Evolutionary conservation across 148 eudicot genomes (phyloP), one percentile per base, ranked within the genome.

Genomic region (Fallopia convolvulus): DNA sequence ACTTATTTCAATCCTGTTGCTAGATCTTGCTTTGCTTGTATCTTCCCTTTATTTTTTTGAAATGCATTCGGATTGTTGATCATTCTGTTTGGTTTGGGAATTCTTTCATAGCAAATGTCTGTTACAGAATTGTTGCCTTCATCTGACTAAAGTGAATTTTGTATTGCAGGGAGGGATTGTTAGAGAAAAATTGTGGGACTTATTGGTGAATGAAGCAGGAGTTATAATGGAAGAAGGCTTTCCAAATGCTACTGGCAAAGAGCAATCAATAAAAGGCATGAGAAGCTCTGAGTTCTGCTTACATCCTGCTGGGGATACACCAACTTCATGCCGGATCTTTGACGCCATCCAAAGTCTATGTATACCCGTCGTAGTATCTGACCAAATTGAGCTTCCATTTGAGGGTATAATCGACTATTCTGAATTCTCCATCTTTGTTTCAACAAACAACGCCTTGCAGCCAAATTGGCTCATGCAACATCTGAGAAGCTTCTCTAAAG

Each of bases 251-350:
- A 95, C 98, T 2, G 99, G 99, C 6, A 90, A 80, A 80, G 94
- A 93, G 73, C 98, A 93, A 56, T 93, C 97, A 1, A 91, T 92
- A 56, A 90, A 80, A 82, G 99, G 99, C 70, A 95, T 95, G 99
- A 83, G 97, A 81, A 74, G 85, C n/a, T 93, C 99, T 0, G 93
- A 95, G 79, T 95, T 95, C 77, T 95, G 99, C 80, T 83, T 95
- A 80, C 99, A 95, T 77, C 99, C 99, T 18, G 99, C 99, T 9
- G 99, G 99, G 15, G 99, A 93, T 75, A 95, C 99, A 42, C 98
- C 99, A 17, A 93, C 99, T 20, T 95, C 99, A 12, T 95, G 99
- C 83, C 85, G 99, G 77, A 89, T 92, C 39, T 95, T 95, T 72
- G 99, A 95, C 74, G 98, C 98, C 77, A 88, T 94, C 61, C 98